Base-by-base conservation (phyloP, 306 rosid genomes). In the Medicago arabica region DNA sequence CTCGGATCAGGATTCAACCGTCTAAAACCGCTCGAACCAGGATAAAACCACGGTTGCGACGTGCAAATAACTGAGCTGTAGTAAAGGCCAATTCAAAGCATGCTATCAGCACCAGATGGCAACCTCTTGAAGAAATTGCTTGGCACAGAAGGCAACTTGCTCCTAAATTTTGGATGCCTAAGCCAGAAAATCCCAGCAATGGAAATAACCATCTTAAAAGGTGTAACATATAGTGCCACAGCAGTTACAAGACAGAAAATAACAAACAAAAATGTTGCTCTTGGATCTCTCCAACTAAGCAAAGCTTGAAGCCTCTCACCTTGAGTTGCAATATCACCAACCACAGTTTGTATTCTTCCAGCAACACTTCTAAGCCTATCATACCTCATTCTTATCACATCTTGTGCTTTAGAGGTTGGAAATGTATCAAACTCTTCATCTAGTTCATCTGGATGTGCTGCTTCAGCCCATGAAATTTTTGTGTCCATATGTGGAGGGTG, bases 401-500 rank as follows among this genome's bases (percentile, higher is more conserved):
- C 97, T 51, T 81, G 90, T 0, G 78, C 18, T 66, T 87, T 90
- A 0, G 90, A 79, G 0, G 96, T 88, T 0, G 97, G 97, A 16
- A 92, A 92, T 12, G 93, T 92, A 72, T 92, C 96, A 7, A 90
- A 92, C 75, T 92, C 97, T 11, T 81, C 85, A n/a, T 81, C 81
- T 12, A 81, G 74, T 71, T 81, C 85, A 64, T 81, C 85, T 0
- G 88, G 85, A 55, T 83, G 85, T 71, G 84, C 97, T 17, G 93
- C 96, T 74, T 90, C 97, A 0, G 97, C 96, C 90, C 96, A 90
- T 0, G 97, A 92, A 19, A 92, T 82, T 23, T 90, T 90, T 0
- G 91, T 90, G 40, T 92, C 97, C 97, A 92, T 92, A 61, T 88
- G 90, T 0, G 90, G 86, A 9, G 97, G 97, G 65, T 79, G 80